Evolutionary conservation across 495 filamentous ascomycete species (phyloP), one percentile per base, ranked within the genome.

Genomic region (Cudoniella acicularis): DNA sequence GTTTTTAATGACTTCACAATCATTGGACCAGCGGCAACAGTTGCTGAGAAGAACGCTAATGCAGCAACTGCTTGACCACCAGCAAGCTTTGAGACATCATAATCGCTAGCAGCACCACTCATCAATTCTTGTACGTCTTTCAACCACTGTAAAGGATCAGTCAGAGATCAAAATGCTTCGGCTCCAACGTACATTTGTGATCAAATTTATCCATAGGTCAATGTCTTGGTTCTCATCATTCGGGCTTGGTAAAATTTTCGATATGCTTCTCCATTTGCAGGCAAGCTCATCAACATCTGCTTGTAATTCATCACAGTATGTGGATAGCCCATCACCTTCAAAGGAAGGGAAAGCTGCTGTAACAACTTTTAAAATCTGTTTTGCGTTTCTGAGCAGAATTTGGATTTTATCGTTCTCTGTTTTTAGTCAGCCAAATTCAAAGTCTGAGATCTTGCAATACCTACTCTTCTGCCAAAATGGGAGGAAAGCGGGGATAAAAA

Each of bases 81-180:
- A 0, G 52, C 63, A 54, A 92, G 84, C 56, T 75, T 77, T 2
- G 71, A 64, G 46, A 95, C 70, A 67, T 96, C 78, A 70, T 99
- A 99, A 62, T 96, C 92, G 73, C 90, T 96, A 0, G 93, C 91
- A 65, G 92, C 89, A 60, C 81, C 84, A 72, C 87, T 92, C 83
- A 97, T 87, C 10, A 89, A 59, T 8, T 76, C 74, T 71, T 97
- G 92, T 4, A 90, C 87, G 49, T 73, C 68, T 42, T 73, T 82
- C 23, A 85, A 76, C 78, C 94, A 94, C 75, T 83, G 62, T 3
- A 76, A 21, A 64, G 43, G 18, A 41, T 68, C 49, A 67, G 62
- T 13, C 25, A 25, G 48, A 23, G 21, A 36, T 6, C 48, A 8
- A 24, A 50, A 10, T 16, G 6, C 17, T n/a, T 70, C 64, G 61